Conservation (phyloP, 306 rosid species). For the Malus sylvestris region DNA sequence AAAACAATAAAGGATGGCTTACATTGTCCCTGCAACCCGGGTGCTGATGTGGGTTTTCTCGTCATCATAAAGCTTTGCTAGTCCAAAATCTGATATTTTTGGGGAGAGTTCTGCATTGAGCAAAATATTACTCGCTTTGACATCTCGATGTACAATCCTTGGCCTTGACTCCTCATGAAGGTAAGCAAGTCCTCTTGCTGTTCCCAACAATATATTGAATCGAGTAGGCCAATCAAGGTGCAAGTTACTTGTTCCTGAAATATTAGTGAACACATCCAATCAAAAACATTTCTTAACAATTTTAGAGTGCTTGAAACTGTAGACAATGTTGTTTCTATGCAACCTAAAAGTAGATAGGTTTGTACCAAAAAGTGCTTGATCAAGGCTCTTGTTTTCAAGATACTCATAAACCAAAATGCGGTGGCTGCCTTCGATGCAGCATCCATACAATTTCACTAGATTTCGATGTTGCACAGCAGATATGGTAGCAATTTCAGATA, state of each 20-base stretch:
- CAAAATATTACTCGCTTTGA: slow-evolving; percentile 36
- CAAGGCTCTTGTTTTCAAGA: slow-evolving; percentile 8
- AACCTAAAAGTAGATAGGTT: too few species aligned
- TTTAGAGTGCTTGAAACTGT: too few species aligned
- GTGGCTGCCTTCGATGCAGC: slow-evolving; percentile 19
- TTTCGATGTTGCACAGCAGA: slow-evolving; percentile 25
- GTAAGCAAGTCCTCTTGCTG: slow-evolving; percentile 28
- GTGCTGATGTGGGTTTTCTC: slow-evolving; percentile 31
- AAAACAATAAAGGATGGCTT: not conserved
- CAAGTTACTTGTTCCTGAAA: slow-evolving; percentile 8
- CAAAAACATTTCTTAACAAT: not conserved
- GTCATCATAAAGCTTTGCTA: slow-evolving; percentile 33
- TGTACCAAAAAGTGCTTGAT: too few species aligned
- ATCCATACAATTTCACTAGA: slow-evolving; percentile 29
- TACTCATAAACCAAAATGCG: slow-evolving; percentile 31
- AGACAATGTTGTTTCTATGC: too few species aligned
- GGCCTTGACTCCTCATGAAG: slow-evolving; percentile 32
- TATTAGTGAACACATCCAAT: not conserved
- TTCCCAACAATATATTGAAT: slow-evolving; percentile 20
- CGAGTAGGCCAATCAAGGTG: slow-evolving; percentile 26
- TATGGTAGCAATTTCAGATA: slow-evolving; percentile 24
- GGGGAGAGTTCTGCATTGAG: slow-evolving; percentile 17
- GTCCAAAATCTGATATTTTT: slow-evolving; percentile 32
- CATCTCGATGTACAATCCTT: slow-evolving; percentile 28
- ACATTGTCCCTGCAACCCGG: slow-evolving; percentile 34